Percentiles rank a stretch among this genome's conserved stretches.
These are phyloP conservation scores for Penicillium simplicissimum DNA, from an alignment of 495 filamentous ascomycete genomes.

Conservation along the genomic window DNA sequence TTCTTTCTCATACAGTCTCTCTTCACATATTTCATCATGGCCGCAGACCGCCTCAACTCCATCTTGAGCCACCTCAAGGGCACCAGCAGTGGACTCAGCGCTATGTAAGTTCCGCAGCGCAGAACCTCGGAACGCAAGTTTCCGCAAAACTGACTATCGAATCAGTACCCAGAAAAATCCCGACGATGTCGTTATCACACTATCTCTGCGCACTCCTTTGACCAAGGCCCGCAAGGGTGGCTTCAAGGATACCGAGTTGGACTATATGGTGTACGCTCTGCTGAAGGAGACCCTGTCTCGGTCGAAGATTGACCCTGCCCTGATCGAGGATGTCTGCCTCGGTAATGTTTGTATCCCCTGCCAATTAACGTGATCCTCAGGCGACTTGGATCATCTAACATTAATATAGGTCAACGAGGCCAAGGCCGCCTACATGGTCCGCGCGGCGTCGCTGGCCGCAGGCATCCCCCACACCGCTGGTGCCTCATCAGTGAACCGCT, in stretches of 20 bases:
- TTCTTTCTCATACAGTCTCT: not conserved
- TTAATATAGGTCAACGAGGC: slow-evolving; percentile 70
- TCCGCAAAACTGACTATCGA: slow-evolving; percentile 12
- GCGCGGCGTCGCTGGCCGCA: slow-evolving; percentile 84
- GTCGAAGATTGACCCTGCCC: slow-evolving; percentile 74
- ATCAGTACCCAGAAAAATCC: slow-evolving; percentile 86
- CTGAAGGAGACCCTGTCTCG: slow-evolving; percentile 73
- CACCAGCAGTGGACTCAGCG: slow-evolving; percentile 52
- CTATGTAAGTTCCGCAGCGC: slow-evolving; percentile 63
- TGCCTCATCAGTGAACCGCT: slow-evolving; percentile 83
- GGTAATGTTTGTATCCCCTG: slow-evolving; percentile 69
- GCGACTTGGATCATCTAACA: not conserved
- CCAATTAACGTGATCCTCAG: not conserved
- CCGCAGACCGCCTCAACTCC: slow-evolving; percentile 78
- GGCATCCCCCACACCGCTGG: slow-evolving; percentile 90
- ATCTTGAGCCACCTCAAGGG: slow-evolving; percentile 84
- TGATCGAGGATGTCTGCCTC: slow-evolving; percentile 89
- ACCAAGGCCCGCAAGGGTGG: slow-evolving; percentile 80
- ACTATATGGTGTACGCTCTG: slow-evolving; percentile 78
- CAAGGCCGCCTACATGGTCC: slow-evolving; percentile 86
- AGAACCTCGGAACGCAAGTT: not conserved
- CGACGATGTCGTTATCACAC: slow-evolving; percentile 93
- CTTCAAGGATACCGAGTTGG: slow-evolving; percentile 92
- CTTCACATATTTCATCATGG: slow-evolving; percentile 58
- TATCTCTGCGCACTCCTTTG: slow-evolving; percentile 76